A percentile compares a stretch with the other conserved stretches of the same genome.
Conservation (phyloP, 768 basidiomycete genomes). For the Russula dissimulans region DNA sequence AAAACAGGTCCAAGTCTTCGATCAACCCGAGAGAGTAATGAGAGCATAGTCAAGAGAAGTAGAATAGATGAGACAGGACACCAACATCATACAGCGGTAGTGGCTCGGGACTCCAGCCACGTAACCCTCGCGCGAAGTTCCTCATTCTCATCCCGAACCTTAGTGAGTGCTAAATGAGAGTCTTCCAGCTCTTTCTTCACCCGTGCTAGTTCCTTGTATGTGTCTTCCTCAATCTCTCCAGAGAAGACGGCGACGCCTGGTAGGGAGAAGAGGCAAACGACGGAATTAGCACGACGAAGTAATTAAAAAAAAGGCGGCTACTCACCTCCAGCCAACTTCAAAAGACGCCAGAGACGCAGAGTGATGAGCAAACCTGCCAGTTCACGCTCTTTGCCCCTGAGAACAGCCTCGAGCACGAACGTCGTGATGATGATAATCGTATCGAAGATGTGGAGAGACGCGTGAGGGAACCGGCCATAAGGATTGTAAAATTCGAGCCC, state of each 20-base stretch:
- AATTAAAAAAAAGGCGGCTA: not conserved
- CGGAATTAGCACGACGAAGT: conserved; percentile 16
- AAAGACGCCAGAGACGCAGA: conserved; percentile 71
- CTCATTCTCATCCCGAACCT: conserved; percentile 45
- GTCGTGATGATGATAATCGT: conserved; percentile 60
- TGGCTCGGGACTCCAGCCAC: not conserved
- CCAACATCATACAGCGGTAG: not conserved
- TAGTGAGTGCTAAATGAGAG: conserved; percentile 34
- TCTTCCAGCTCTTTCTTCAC: conserved; percentile 41
- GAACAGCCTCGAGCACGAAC: conserved; percentile 60
- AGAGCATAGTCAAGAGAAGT: not conserved
- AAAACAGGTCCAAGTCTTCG: too few species aligned
- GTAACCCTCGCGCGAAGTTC: conserved; percentile 28
- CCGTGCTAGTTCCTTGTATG: conserved; percentile 38
- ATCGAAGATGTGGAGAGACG: conserved; percentile 67
- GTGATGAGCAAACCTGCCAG: conserved; percentile 61
- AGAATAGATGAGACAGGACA: not conserved
- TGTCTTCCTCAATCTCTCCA: conserved; percentile 56
- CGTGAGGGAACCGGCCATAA: conserved; percentile 41
- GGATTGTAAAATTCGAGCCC: conserved; percentile 59
- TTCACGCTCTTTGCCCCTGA: conserved; percentile 62
- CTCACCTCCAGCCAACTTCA: conserved; percentile 61
- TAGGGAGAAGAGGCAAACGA: conserved; percentile 24
- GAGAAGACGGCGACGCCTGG: conserved; percentile 69
- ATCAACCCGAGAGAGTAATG: not conserved